Evolutionary conservation across 352 stramenopile species (phyloP).

Genomic region (Phytophthora sansomeana): DNA sequence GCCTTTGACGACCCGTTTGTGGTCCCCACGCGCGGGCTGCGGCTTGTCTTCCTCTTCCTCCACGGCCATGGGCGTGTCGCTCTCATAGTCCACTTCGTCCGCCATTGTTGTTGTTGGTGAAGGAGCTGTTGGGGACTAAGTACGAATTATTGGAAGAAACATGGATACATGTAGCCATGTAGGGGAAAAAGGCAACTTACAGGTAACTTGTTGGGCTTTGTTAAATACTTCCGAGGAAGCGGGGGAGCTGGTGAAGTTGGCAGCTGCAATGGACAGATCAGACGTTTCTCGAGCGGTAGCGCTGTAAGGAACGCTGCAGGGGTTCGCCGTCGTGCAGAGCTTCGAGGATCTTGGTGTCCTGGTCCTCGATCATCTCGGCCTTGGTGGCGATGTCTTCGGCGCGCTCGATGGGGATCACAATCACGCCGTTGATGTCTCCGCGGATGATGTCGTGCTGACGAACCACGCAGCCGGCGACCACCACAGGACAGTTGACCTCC

Average conservation of each 20-base stretch:
- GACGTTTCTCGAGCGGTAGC: constrained; percentile 56
- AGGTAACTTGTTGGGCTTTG: background rate
- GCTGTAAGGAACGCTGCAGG: constrained; percentile 79
- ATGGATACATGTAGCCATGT: constrained; percentile 27
- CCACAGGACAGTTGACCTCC: constrained; percentile 72
- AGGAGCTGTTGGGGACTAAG: constrained; percentile 12
- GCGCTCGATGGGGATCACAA: constrained; percentile 79
- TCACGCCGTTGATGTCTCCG: constrained; percentile 82
- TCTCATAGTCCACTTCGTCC: constrained; percentile 90
- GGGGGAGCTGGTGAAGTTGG: constrained; percentile 4
- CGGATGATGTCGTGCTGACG: constrained; percentile 84
- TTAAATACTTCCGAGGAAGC: constrained; percentile 36
- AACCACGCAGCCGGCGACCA: constrained; percentile 80
- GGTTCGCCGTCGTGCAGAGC: constrained; percentile 82
- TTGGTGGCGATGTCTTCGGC: constrained; percentile 75
- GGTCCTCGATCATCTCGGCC: constrained; percentile 81
- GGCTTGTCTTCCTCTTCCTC: constrained; percentile 77
- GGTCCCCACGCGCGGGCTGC: constrained; percentile 18
- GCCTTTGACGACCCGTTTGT: constrained; percentile 68
- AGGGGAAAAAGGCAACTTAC: background rate
- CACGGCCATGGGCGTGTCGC: constrained; percentile 84
- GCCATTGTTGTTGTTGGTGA: constrained; percentile 50
- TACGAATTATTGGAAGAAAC: background rate
- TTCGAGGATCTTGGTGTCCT: constrained; percentile 81
- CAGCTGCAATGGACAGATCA: constrained; percentile 12